These are phyloP conservation scores for Leccinum imitatum DNA, from an alignment of 768 basidiomycete species.

Conservation along the genomic window DNA sequence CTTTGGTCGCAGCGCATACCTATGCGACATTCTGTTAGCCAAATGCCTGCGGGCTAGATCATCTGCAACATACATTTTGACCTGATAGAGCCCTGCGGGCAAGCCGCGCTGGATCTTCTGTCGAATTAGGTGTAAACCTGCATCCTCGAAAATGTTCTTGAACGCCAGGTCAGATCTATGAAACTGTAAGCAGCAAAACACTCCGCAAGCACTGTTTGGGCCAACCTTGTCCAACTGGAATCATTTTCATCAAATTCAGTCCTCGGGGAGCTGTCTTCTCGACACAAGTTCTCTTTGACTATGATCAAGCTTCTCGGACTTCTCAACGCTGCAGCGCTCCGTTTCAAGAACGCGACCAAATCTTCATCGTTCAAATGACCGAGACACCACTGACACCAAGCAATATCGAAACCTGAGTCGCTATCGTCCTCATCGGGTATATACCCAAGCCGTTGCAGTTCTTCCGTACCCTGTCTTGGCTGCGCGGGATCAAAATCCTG, in stretches of 20 bases:
- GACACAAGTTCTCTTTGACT: conserved; percentile 90
- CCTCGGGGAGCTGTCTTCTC: conserved; percentile 52
- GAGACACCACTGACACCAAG: conserved; percentile 98
- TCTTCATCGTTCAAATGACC: conserved; percentile 80
- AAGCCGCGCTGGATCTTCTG: conserved; percentile 84
- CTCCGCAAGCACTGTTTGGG: background rate
- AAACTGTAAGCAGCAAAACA: conserved; percentile 6
- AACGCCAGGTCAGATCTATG: conserved; percentile 80
- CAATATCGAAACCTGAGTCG: conserved; percentile 75
- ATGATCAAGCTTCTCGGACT: conserved; percentile 60
- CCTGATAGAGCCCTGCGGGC: conserved; percentile 74
- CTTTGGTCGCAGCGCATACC: conserved; percentile 26
- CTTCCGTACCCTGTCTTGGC: conserved; percentile 36
- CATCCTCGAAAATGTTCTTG: conserved; percentile 70
- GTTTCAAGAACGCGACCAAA: conserved; percentile 72
- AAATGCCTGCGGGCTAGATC: background rate
- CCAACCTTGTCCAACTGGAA: conserved; percentile 84
- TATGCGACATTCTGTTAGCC: conserved; percentile 14
- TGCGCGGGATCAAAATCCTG: conserved; percentile 77
- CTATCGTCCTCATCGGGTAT: conserved; percentile 53
- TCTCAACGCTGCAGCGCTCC: conserved; percentile 62
- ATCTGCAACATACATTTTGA: conserved; percentile 69
- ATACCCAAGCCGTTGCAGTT: conserved; percentile 69
- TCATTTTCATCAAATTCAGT: conserved; percentile 81
- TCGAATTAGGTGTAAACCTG: conserved; percentile 68